Percentiles rank a stretch among this genome's conserved stretches.
phyloP scores from a whole-genome alignment of 129 eudicot genomes.

The Pulicaria dysenterica region DNA sequence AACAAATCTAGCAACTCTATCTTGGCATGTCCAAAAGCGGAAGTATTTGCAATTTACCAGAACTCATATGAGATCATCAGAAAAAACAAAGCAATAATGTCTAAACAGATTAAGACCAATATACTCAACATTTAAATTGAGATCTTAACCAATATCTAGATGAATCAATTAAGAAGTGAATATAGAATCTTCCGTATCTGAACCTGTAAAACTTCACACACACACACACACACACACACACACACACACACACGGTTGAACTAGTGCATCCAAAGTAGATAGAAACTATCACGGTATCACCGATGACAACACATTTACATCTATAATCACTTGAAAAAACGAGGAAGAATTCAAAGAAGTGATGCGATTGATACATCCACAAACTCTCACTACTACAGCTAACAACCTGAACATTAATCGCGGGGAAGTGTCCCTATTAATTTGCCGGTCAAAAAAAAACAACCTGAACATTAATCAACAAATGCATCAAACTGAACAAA shows the following conservation, averaged over 20 bases:
- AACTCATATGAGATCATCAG: too few relatives aligned
- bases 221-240: constrained; percentile 5
- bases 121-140: background rate
- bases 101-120: background rate
- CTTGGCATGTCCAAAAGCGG: too few relatives aligned
- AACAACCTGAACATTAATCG: too few relatives aligned
- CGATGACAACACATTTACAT: constrained; percentile 9
- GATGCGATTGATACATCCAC: constrained; percentile 1
- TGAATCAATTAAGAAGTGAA: constrained; percentile 15
- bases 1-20: too few relatives aligned
- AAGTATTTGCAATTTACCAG: too few relatives aligned
- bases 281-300: constrained; percentile 19
- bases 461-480: constrained; percentile 11
- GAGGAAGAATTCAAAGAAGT: background rate
- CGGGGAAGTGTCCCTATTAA: too few relatives aligned
- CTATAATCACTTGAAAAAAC: background rate
- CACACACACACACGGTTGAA: background rate
- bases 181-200: background rate
- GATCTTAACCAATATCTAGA: constrained; percentile 11
- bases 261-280: constrained; percentile 9
- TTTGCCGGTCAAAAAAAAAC: too few relatives aligned
- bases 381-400: background rate
- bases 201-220: constrained; percentile 2
- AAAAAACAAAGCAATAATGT: background rate
- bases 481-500: constrained; percentile 24